Base-by-base conservation (phyloP, 2,329 filamentous ascomycete genomes). In the Penicillium sp. region DNA sequence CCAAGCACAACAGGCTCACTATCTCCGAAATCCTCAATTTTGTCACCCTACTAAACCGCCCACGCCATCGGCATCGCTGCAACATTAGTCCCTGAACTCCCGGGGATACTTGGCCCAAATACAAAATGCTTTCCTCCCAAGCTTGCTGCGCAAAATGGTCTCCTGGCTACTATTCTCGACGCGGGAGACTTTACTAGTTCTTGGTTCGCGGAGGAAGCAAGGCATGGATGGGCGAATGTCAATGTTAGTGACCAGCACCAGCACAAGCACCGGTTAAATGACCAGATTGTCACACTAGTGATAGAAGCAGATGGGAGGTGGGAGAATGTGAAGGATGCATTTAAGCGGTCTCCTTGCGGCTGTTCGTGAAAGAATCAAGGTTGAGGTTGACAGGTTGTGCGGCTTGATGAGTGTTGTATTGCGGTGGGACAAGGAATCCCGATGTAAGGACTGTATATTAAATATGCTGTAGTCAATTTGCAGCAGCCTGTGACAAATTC, bases 391-490 rank as follows among this genome's bases (percentile, higher is more conserved):
- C 53, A 40, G 11, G 46, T 70, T 14, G 5, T 37, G 6, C 1
- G 13, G 35, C 3, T 13, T 1, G 35, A 37, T 37, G 80, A 83
- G 65, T 75, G 76, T 8, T 70, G 72, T 53, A 68, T 82, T 37
- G 71, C 63, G 13, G 61, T 83, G 0, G 68, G 68, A 3, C 76
- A 82, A 37, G 65, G 70, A 73, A 78, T 60, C 78, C 76, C 0
- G 74, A 57, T 22, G 51, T 53, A 37, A 33, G n/a, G 26, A 71
- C 68, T 8, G 54, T 57, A 83, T 67, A 71, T 85, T 40, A 69
- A 78, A 57, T 80, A 84, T 73, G 82, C 82, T 3, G 74, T 84
- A 43, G 83, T 83, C 2, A 84, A 81, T 63, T 64, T 83, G 38
- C 75, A 82, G 59, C 77, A 78, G 16, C 82, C 82, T 0, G 75